Evolutionary conservation across 768 basidiomycete species (phyloP).

Genomic region (Kwoniella pini): DNA sequence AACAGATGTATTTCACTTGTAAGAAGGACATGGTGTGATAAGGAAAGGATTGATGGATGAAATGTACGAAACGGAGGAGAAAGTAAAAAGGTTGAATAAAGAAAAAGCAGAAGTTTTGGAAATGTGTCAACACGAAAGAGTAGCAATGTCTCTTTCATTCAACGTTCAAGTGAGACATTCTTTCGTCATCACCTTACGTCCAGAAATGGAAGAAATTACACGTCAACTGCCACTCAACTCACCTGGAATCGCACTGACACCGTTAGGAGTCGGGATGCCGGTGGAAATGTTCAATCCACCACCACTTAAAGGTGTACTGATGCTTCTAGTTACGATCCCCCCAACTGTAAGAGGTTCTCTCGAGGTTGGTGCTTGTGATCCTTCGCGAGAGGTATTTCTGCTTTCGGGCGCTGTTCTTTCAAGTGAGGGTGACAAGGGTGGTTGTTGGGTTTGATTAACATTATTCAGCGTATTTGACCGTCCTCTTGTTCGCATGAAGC

Average conservation of each 20-base stretch:
- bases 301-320: conserved; percentile 36
- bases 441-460: conserved; percentile 7
- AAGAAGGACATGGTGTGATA: too few relatives aligned
- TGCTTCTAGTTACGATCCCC: conserved; percentile 41
- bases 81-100: too few relatives aligned
- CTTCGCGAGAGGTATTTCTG: conserved; percentile 4
- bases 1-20: too few relatives aligned
- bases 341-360: conserved; percentile 7
- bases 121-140: too few relatives aligned
- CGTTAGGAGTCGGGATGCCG: not conserved
- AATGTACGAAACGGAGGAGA: too few relatives aligned
- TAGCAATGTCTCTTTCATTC: too few relatives aligned
- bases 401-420: conserved; percentile 15
- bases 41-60: too few relatives aligned
- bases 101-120: too few relatives aligned
- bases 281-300: conserved; percentile 7
- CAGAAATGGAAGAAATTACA: too few relatives aligned
- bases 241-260: not conserved
- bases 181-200: too few relatives aligned
- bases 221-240: not conserved
- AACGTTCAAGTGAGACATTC: too few relatives aligned
- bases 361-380: conserved; percentile 5
- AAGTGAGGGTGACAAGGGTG: conserved; percentile 19
- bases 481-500: conserved; percentile 47
- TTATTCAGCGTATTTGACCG: conserved; percentile 42